Percentiles rank a stretch among this genome's conserved stretches.
These are phyloP conservation scores for Bocquillonia castaneifolia DNA, from an alignment of 441 rosid genomes.

Conservation along the genomic window DNA sequence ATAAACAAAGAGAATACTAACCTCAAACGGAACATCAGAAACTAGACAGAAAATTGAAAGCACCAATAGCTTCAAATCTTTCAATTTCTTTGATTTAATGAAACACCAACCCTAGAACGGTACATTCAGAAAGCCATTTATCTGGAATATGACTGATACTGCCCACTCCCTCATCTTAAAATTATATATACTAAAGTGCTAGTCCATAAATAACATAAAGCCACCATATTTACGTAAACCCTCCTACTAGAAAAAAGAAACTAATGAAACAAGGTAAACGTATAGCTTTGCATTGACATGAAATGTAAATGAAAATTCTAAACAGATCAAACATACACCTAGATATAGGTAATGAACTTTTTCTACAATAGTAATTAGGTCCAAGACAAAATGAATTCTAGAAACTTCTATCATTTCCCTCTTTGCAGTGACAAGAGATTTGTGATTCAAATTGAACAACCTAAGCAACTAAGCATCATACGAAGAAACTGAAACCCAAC, in stretches of 20 bases:
- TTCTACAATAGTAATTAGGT: neutral
- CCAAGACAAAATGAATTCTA: neutral
- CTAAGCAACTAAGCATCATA: neutral
- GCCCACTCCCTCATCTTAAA: neutral
- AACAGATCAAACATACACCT: neutral
- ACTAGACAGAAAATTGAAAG: too few relatives aligned
- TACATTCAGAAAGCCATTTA: neutral
- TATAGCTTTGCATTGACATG: neutral
- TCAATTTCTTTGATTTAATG: neutral
- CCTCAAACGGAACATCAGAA: neutral
- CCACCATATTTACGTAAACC: neutral
- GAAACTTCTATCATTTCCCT: neutral
- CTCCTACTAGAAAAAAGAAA: neutral
- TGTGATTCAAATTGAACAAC: neutral
- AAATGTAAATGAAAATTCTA: neutral
- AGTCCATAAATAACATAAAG: neutral
- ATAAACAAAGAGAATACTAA: constrained; percentile 3
- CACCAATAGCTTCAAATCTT: too few relatives aligned
- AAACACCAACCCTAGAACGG: neutral
- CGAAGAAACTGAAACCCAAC: too few relatives aligned
- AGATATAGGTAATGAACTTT: neutral
- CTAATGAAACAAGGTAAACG: neutral
- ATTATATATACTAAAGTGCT: neutral
- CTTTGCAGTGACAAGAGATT: neutral
- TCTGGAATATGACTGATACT: neutral